phyloP scores from a whole-genome alignment of 768 basidiomycete species.

The Psilocybe tampanensis region DNA sequence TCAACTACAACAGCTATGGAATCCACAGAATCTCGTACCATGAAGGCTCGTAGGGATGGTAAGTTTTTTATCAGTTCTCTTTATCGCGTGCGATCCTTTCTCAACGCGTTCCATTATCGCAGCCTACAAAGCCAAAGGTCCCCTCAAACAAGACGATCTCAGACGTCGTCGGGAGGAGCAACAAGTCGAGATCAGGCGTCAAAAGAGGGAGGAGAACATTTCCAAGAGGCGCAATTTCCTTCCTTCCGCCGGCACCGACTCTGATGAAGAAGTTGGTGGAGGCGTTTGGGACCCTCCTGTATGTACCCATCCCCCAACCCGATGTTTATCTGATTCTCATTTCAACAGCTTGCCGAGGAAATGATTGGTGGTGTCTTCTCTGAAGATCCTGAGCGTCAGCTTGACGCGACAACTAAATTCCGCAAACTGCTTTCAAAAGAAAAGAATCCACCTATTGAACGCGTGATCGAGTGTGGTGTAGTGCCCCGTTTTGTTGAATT shows the following conservation, averaged over 20 bases:
- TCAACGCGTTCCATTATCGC: conserved; percentile 38
- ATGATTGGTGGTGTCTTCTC: conserved; percentile 96
- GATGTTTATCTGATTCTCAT: conserved; percentile 14
- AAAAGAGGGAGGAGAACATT: conserved; percentile 98
- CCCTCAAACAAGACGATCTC: conserved; percentile 89
- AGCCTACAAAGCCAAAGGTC: conserved; percentile 93
- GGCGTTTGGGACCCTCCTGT: conserved; percentile 83
- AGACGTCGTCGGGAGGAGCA: conserved; percentile 97
- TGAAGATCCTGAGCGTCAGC: conserved; percentile 86
- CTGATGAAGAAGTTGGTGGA: conserved; percentile 84
- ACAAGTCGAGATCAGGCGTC: conserved; percentile 97
- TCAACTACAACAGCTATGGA: conserved; percentile 38
- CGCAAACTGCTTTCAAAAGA: conserved; percentile 98
- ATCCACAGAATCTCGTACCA: conserved; percentile 61
- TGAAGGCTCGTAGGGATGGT: conserved; percentile 79
- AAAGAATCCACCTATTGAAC: conserved; percentile 98
- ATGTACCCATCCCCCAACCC: conserved; percentile 28
- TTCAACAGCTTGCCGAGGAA: conserved; percentile 73
- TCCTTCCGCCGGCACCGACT: conserved; percentile 72
- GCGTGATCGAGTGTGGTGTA: conserved; percentile 96
- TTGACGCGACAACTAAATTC: conserved; percentile 98
- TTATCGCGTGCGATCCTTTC: conserved; percentile 29
- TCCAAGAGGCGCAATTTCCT: conserved; percentile 96
- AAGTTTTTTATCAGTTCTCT: conserved; percentile 26
- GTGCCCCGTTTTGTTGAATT: conserved; percentile 98